Evolutionary conservation across 2,329 filamentous ascomycete species (phyloP).

Genomic region (Aspergillus cejpii): DNA sequence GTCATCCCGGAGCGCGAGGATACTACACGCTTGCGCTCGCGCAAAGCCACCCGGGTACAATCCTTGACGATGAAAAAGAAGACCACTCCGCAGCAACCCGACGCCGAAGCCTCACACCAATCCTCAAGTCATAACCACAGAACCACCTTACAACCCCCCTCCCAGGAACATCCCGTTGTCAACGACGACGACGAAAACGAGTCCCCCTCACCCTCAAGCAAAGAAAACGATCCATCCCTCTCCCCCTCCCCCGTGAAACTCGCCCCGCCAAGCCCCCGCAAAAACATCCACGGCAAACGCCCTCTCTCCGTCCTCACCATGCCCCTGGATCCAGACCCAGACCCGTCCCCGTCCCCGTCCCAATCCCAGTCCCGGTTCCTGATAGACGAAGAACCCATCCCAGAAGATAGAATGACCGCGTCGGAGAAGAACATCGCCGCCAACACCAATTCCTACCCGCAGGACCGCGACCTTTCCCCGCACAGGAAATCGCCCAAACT

Average conservation of each 20-base stretch:
- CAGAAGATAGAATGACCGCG: conserved; percentile 25
- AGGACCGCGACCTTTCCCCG: conserved; percentile 18
- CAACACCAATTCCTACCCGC: conserved; percentile 20
- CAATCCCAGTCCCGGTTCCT: conserved; percentile 21
- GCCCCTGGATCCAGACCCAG: conserved; percentile 29
- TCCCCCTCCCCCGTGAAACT: conserved; percentile 35
- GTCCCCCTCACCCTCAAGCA: conserved; percentile 32
- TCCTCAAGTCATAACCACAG: conserved; percentile 9
- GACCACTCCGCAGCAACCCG: conserved; percentile 11
- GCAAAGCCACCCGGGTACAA: conserved; percentile 13
- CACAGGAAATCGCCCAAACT: conserved; percentile 35
- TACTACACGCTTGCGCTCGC: conserved; percentile 9
- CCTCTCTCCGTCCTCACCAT: conserved; percentile 40
- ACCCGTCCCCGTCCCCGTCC: conserved; percentile 1
- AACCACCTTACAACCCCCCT: conserved; percentile 2
- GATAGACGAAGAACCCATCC: conserved; percentile 19
- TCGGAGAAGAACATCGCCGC: conserved; percentile 41
- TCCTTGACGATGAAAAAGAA: conserved; percentile 31
- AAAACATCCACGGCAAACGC: conserved; percentile 37
- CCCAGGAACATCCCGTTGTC: conserved; percentile 4
- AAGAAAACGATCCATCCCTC: conserved; percentile 46
- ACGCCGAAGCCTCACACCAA: conserved; percentile 6
- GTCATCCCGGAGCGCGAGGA: conserved; percentile 22
- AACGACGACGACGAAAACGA: conserved; percentile 27
- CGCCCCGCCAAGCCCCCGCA: conserved; percentile 33